Percentiles rank a stretch among this genome's conserved stretches.
Evolutionary conservation across 2,329 filamentous ascomycete species (phyloP).

Genomic region (Fusarium heterosporum): DNA sequence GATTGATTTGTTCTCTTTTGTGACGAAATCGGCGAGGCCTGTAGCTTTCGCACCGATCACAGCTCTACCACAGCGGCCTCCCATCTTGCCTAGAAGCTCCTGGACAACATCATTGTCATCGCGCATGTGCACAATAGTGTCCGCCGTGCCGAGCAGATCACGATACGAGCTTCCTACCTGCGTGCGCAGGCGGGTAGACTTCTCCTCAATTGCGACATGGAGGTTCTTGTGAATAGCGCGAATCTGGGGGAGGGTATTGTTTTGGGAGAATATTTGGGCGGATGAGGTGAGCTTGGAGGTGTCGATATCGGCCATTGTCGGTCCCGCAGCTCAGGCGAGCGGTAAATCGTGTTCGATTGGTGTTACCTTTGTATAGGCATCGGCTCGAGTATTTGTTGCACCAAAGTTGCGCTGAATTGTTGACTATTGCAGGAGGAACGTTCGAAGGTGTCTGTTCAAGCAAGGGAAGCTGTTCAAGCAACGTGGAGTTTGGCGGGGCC

Average conservation of each 20-base stretch:
- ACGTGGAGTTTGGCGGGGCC: conserved; percentile 46
- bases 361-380: conserved; percentile 26
- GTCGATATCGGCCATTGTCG: conserved; percentile 59
- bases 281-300: conserved; percentile 62
- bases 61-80: conserved; percentile 79
- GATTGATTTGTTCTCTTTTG: conserved; percentile 45
- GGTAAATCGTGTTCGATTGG: neutral
- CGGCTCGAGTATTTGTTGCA: conserved; percentile 7
- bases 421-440: conserved; percentile 16
- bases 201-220: conserved; percentile 70
- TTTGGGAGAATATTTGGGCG: conserved; percentile 65
- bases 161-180: conserved; percentile 80
- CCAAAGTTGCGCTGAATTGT: conserved; percentile 2
- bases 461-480: conserved; percentile 39
- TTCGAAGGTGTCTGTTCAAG: conserved; percentile 15
- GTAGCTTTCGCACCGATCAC: conserved; percentile 74
- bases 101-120: conserved; percentile 80
- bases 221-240: conserved; percentile 71
- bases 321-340: conserved; percentile 17
- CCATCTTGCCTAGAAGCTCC: conserved; percentile 76
- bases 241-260: conserved; percentile 71
- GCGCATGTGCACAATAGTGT: conserved; percentile 93
- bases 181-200: conserved; percentile 70
- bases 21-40: conserved; percentile 64
- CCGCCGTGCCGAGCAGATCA: conserved; percentile 89